A percentile compares a stretch with the other conserved stretches of the same genome.
phyloP scores from a whole-genome alignment of 1,284 basidiomycete species.

The Cutaneotrichosporon dermatis region DNA sequence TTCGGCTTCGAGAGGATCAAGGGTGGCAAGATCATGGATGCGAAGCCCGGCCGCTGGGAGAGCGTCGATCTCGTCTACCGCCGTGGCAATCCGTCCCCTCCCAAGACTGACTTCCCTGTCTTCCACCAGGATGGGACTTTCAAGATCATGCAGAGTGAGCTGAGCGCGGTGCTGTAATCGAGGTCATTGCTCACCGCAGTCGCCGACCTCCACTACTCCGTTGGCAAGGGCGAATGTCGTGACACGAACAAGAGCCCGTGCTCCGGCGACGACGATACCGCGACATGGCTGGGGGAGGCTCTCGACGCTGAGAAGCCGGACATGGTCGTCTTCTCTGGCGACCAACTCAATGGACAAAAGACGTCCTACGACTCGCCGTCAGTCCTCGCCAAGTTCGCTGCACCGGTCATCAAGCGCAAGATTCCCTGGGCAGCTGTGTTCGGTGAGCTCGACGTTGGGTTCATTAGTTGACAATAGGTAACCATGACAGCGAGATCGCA shows the following conservation, averaged over 20 bases:
- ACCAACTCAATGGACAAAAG: constrained; percentile 75
- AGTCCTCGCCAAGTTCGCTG: constrained; percentile 81
- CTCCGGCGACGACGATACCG: constrained; percentile 68
- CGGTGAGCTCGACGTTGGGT: constrained; percentile 41
- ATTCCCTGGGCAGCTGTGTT: constrained; percentile 89
- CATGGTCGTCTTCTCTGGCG: constrained; percentile 80
- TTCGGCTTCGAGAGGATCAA: constrained; percentile 73
- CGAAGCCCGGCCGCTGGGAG: constrained; percentile 36
- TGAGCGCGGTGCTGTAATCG: background rate
- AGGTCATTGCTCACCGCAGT: constrained; percentile 44
- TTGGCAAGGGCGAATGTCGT: constrained; percentile 64
- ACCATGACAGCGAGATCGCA: constrained; percentile 77
- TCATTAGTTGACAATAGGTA: constrained; percentile 52
- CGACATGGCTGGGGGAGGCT: constrained; percentile 61
- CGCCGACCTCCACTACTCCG: constrained; percentile 82
- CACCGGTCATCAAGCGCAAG: constrained; percentile 64
- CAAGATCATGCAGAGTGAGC: constrained; percentile 69
- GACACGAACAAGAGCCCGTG: constrained; percentile 56
- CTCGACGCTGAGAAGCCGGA: constrained; percentile 84
- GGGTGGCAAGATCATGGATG: constrained; percentile 54
- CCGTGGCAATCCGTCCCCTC: constrained; percentile 55
- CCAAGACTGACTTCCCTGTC: constrained; percentile 65
- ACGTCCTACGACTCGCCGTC: constrained; percentile 82
- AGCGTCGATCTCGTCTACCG: constrained; percentile 40
- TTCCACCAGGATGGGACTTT: constrained; percentile 77